Evolutionary conservation across 768 basidiomycete genomes (phyloP).

Genomic region (Trametes elegans): DNA sequence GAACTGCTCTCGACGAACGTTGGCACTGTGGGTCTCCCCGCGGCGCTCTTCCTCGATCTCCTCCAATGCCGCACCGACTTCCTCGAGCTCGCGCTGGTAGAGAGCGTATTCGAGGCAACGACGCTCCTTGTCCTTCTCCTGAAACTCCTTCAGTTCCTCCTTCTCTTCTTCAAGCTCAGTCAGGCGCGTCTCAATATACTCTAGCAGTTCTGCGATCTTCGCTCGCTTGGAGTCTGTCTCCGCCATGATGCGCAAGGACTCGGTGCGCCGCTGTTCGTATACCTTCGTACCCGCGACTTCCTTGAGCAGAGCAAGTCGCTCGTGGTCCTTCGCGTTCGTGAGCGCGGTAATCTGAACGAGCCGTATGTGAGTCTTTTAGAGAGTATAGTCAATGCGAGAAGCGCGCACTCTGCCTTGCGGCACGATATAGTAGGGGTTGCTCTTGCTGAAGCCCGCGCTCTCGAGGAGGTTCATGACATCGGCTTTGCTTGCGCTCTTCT

Average conservation of each 20-base stretch:
- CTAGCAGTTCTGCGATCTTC: slow-evolving; percentile 88
- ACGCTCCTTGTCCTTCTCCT: slow-evolving; percentile 92
- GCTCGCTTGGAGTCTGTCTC: slow-evolving; percentile 91
- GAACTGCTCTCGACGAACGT: slow-evolving; percentile 78
- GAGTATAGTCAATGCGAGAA: neutral
- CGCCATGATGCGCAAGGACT: slow-evolving; percentile 94
- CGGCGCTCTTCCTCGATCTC: slow-evolving; percentile 82
- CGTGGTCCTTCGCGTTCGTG: slow-evolving; percentile 95
- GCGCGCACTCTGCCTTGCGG: slow-evolving; percentile 89
- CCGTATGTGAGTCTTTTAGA: neutral
- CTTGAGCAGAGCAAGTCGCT: slow-evolving; percentile 90
- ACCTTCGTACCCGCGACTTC: slow-evolving; percentile 99
- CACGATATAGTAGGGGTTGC: slow-evolving; percentile 99
- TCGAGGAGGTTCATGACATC: slow-evolving; percentile 98
- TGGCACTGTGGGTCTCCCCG: slow-evolving; percentile 81
- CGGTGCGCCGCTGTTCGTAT: slow-evolving; percentile 90
- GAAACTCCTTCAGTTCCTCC: slow-evolving; percentile 95
- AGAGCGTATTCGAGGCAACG: slow-evolving; percentile 94
- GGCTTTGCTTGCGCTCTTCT: slow-evolving; percentile 92
- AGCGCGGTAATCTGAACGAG: slow-evolving; percentile 79
- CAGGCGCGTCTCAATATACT: slow-evolving; percentile 88
- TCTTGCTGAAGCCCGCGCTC: slow-evolving; percentile 94
- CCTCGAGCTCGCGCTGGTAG: slow-evolving; percentile 87
- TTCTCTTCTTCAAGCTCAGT: slow-evolving; percentile 96
- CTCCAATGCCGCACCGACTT: slow-evolving; percentile 81